Base-by-base conservation (phyloP, 257 asterid genomes). In the Ballota nigra region DNA sequence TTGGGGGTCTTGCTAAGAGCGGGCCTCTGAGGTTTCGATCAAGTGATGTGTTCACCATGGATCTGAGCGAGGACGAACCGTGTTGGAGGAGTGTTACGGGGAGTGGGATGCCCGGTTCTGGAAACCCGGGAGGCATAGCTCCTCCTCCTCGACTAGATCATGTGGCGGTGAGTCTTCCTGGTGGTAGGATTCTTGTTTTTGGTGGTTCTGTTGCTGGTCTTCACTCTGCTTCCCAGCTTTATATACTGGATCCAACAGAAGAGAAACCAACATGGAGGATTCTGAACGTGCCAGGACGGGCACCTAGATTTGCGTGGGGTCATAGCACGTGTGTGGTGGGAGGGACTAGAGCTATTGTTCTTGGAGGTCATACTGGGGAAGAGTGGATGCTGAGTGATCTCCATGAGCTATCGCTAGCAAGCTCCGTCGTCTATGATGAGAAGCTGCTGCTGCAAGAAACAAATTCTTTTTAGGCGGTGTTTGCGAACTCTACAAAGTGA, bases 201-300 rank as follows among this genome's bases (percentile, higher is more conserved):
- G 98, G 97, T 60, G 98, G 98, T 38, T 94, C 98, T 20, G 94
- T 94, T 58, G 92, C 98, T 5, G 98, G 98, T 31, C 97, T 94
- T 22, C 98, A 94, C 84, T 94, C 98, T 0, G 97, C 97, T 16
- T 91, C 97, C 2, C 96, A 91, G 88, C 90, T 94, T 13, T 94
- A 91, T 66, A 85, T 94, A 60, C 88, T 94, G 13, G 98, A 94
- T 70, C 98, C 98, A 13, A 86, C 96, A 3, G 97, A 94, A 78
- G 98, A 94, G 83, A 86, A 87, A 75, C 98, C 98, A 4, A 94
- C 96, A 10, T 94, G 98, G 98, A 91, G 98, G 89, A 81, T 91
- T 52, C 77, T 94, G 43, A 88, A 89, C 19, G 96, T 94, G 8
- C 94, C 97, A 0, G 98, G 98, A 2, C 72, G 85, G 41, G 96